Evolutionary conservation across 2,329 filamentous ascomycete genomes (phyloP).

Genomic region (Neonectria sp.): DNA sequence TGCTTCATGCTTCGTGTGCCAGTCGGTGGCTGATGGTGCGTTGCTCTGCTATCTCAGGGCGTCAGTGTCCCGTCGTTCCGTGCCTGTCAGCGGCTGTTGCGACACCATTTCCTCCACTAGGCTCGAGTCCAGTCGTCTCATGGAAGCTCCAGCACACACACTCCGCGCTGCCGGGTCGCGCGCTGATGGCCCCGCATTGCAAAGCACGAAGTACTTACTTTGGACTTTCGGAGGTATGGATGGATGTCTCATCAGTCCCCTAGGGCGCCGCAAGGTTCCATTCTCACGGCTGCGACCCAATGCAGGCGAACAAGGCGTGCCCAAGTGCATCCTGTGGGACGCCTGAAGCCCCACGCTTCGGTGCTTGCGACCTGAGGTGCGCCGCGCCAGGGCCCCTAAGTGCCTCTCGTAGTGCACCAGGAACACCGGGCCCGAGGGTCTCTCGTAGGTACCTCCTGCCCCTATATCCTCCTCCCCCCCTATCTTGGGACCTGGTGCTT

Average conservation of each 20-base stretch:
- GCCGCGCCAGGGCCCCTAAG: constrained; percentile 20
- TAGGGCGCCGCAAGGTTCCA: constrained; percentile 20
- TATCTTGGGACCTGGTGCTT: constrained; percentile 39
- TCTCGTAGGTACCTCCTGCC: constrained; percentile 23
- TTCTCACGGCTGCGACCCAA: constrained; percentile 14
- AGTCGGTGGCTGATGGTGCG: constrained; percentile 2
- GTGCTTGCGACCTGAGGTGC: constrained; percentile 23
- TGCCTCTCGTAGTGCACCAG: constrained; percentile 9
- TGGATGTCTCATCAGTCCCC: neutral
- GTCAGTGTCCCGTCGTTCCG: constrained; percentile 12
- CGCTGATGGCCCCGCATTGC: constrained; percentile 22
- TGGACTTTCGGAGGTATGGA: neutral
- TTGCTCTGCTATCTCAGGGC: neutral
- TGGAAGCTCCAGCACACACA: neutral
- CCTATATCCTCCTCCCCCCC: constrained; percentile 39
- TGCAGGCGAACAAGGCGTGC: constrained; percentile 14
- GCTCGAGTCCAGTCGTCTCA: constrained; percentile 1
- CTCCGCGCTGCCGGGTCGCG: constrained; percentile 19
- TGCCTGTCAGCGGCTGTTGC: constrained; percentile 30
- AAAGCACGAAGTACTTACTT: constrained; percentile 5
- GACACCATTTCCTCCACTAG: constrained; percentile 20
- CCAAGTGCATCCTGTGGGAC: constrained; percentile 13
- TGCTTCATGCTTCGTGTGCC: neutral
- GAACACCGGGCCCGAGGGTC: constrained; percentile 12
- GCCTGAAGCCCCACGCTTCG: constrained; percentile 21